Evolutionary conservation across 768 basidiomycete genomes (phyloP).

Genomic region (Lactifluus subvellereus): DNA sequence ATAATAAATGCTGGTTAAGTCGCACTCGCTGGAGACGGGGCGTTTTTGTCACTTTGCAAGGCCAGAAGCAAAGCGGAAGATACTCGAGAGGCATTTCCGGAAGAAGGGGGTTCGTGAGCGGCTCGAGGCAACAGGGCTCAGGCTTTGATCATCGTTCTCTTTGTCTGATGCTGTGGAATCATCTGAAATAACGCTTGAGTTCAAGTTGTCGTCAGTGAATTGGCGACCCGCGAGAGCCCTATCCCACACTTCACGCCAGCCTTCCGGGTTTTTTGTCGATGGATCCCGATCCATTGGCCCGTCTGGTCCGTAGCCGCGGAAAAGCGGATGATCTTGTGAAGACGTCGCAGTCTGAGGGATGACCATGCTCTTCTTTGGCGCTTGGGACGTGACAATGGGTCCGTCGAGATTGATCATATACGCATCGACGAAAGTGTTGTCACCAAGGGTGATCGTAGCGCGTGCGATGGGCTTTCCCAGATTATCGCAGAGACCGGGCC

Average conservation of each 20-base stretch:
- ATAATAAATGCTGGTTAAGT: too few species aligned
- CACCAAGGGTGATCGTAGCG: slow-evolving; percentile 20
- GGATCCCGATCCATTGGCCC: not conserved
- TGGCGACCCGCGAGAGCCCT: slow-evolving; percentile 8
- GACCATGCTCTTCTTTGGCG: slow-evolving; percentile 5
- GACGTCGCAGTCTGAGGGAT: not conserved
- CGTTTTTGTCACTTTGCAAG: too few species aligned
- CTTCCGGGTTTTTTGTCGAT: not conserved
- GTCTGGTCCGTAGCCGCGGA: slow-evolving; percentile 13
- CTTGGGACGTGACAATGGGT: not conserved
- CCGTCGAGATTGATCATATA: slow-evolving; percentile 20
- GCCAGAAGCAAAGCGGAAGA: too few species aligned
- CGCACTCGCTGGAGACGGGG: too few species aligned
- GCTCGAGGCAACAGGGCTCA: too few species aligned
- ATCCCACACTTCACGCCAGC: slow-evolving; percentile 20
- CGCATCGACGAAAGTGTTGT: slow-evolving; percentile 18
- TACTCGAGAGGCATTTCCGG: too few species aligned
- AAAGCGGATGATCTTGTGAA: slow-evolving; percentile 22
- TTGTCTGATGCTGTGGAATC: not conserved
- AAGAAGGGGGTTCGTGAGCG: too few species aligned
- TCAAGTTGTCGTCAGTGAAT: not conserved
- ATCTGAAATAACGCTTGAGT: not conserved
- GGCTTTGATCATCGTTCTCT: too few species aligned
- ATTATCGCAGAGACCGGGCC: slow-evolving; percentile 19
- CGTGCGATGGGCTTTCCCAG: slow-evolving; percentile 17